phyloP scores from a whole-genome alignment of 1,284 basidiomycete species.

The Hypsizygus ulmarius region DNA sequence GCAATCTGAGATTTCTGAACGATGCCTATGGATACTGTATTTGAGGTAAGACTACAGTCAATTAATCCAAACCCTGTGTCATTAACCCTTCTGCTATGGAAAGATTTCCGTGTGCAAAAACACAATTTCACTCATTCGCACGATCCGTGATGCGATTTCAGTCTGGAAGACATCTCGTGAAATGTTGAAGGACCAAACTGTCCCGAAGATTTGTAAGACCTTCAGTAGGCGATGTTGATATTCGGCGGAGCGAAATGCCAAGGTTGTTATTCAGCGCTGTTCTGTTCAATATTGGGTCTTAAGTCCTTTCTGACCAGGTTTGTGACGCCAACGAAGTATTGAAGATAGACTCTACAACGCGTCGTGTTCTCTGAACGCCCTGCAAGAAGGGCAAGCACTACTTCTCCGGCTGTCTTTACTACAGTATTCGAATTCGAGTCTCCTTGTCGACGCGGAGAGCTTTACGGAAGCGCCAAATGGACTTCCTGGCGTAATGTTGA shows the following conservation, averaged over 20 bases:
- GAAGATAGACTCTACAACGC: slow-evolving; percentile 26
- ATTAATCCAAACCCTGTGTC: too few relatives aligned
- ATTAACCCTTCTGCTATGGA: too few relatives aligned
- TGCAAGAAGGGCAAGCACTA: slow-evolving; percentile 25
- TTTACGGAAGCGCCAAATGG: slow-evolving; percentile 14
- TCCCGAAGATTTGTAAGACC: slow-evolving; percentile 22
- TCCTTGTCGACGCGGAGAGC: slow-evolving; percentile 18
- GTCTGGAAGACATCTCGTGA: slow-evolving; percentile 22
- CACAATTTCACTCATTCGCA: too few relatives aligned
- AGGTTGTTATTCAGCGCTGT: slow-evolving; percentile 8
- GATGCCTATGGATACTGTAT: slow-evolving; percentile 10
- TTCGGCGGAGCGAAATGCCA: slow-evolving; percentile 23
- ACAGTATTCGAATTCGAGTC: neutral
- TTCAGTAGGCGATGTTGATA: slow-evolving; percentile 24
- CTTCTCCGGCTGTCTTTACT: neutral
- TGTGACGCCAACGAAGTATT: slow-evolving; percentile 23
- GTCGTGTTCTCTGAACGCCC: slow-evolving; percentile 21
- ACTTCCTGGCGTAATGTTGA: slow-evolving; percentile 17
- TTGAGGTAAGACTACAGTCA: neutral
- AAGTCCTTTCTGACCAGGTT: slow-evolving; percentile 7
- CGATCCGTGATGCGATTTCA: slow-evolving; percentile 11
- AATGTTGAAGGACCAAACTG: slow-evolving; percentile 15
- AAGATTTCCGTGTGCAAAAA: too few relatives aligned
- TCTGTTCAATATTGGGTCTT: neutral
- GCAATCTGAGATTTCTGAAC: neutral